Base-by-base conservation (phyloP, 192 early-diverging fungal genomes). In the Coemansia aciculifera region DNA sequence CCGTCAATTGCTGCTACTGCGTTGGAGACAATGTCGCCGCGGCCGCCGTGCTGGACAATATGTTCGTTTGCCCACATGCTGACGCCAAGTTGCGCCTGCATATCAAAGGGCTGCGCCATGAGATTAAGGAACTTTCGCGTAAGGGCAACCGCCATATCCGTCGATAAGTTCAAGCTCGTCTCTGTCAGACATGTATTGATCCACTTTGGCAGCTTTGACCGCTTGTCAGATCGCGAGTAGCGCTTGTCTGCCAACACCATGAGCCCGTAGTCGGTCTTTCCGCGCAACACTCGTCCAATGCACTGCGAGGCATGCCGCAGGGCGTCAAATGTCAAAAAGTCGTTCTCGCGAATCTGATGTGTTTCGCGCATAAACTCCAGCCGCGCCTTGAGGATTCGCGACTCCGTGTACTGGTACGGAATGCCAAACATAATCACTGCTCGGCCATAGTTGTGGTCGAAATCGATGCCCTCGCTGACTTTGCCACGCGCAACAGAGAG, bases 361-460 rank as follows among this genome's bases (percentile, higher is more conserved):
- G 94, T 90, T 63, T 98, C 96, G 24, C 98, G 82, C 54, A 99
- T 77, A 83, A 94, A 99, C 81, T 98, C 97, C 10, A 99, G 83
- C 5, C 95, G 87, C 1, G 96, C 96, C 87, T 97, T 98, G 52
- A 99, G 74, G 44, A 98, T 97, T 23, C 97, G 77, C 56, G 89
- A 92, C 75, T 98, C 97, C 0, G 97, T 99, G 78, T 99, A 99
- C 86, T 99, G 98, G 77, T 98, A 99, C 5, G 98, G 98, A 59
- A 99, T 97, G 13, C 98, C 98, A 89, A 99, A 99, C 88, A 99
- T 90, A 65, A 99, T 88, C 63, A 99, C 98, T 31, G 98, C 97
- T 17, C 98, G 90, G 23, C 98, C 98, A 78, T 98, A 99, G 73
- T 99, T 92, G 79, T 99, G 97, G 78, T 99, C 98, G 72, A 99